Evolutionary conservation across 148 eudicot genomes (phyloP).

Genomic region (Amaranthus cruentus): DNA sequence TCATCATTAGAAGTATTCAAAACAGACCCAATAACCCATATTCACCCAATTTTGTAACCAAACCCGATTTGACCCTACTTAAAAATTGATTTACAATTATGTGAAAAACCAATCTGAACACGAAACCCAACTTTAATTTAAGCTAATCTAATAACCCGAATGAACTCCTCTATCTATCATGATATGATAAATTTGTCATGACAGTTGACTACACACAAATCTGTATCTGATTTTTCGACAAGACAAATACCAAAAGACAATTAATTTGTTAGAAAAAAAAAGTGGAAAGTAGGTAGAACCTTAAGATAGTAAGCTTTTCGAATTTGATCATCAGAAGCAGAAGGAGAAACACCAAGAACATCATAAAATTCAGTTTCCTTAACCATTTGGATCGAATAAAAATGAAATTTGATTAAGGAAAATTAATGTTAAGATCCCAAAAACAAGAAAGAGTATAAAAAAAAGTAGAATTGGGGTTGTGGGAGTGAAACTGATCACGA

Average conservation of each 20-base stretch:
- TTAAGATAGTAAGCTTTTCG: slow-evolving; percentile 92
- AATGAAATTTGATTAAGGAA: slow-evolving; percentile 11
- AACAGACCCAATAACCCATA: not conserved
- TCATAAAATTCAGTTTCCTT: slow-evolving; percentile 85
- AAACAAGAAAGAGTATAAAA: not conserved
- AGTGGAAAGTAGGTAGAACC: slow-evolving; percentile 29
- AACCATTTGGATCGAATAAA: slow-evolving; percentile 40
- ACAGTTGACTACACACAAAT: no score
- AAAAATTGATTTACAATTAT: no score
- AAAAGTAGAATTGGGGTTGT: not conserved
- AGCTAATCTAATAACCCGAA: no score
- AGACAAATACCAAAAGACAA: no score
- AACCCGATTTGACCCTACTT: not conserved
- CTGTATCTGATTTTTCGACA: no score
- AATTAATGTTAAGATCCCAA: not conserved
- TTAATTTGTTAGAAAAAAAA: no score
- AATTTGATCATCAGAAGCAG: slow-evolving; percentile 72
- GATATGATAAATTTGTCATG: no score
- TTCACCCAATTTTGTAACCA: not conserved
- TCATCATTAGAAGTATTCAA: not conserved
- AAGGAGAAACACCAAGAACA: slow-evolving; percentile 62
- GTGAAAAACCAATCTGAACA: no score
- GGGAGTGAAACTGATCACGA: slow-evolving; percentile 34
- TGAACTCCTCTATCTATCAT: no score
- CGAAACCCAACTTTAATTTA: no score